phyloP scores from a whole-genome alignment of 2,329 filamentous ascomycete genomes.

The Lomentospora prolificans region DNA sequence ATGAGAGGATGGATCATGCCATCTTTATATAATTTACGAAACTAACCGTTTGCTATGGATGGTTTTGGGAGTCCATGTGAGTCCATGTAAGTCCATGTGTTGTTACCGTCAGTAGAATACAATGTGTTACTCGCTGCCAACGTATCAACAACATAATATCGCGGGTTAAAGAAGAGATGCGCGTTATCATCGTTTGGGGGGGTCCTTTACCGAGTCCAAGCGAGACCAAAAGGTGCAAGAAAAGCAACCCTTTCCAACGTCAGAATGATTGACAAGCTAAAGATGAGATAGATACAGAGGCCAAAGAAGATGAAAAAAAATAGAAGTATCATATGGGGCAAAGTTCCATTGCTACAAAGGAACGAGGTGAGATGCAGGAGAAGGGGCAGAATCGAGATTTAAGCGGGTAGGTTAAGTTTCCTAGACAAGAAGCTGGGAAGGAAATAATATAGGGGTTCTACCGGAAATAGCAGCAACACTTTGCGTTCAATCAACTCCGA shows the following conservation, averaged over 20 bases:
- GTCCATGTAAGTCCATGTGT: no score
- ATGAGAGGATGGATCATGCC: not conserved
- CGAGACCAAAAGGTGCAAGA: no score
- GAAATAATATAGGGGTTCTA: not conserved
- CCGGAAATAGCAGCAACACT: not conserved
- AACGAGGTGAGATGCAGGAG: not conserved
- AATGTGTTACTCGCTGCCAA: no score
- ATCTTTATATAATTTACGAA: slow-evolving; percentile 3
- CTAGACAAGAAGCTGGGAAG: slow-evolving; percentile 5
- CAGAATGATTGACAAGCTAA: not conserved
- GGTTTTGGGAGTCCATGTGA: no score
- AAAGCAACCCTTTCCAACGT: not conserved
- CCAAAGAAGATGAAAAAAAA: no score
- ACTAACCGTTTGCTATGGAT: no score
- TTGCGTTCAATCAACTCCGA: not conserved
- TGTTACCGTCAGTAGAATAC: no score
- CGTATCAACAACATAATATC: not conserved
- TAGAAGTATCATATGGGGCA: not conserved
- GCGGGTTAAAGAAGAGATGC: not conserved
- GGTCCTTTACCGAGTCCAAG: not conserved
- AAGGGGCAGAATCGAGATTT: not conserved
- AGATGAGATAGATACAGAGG: no score
- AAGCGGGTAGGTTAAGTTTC: not conserved
- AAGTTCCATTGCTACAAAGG: no score
- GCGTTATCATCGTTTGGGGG: not conserved